phyloP scores from a whole-genome alignment of 2,329 filamentous ascomycete species.

The Fusarium odoratissimum region DNA sequence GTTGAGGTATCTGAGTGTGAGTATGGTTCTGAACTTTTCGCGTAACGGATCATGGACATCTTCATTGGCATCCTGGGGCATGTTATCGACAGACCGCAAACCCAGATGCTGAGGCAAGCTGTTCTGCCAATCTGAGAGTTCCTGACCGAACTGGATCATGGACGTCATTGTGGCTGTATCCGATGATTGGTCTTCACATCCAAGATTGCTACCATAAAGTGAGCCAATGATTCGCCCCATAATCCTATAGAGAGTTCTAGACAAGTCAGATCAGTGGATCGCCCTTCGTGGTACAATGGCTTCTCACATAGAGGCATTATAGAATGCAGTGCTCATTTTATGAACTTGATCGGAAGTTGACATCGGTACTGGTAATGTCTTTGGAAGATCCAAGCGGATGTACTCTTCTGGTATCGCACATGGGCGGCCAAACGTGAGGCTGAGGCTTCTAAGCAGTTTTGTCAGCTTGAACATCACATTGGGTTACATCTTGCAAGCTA shows the following conservation, averaged over 20 bases:
- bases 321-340: constrained; percentile 22
- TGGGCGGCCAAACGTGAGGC: constrained; percentile 32
- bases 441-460: constrained; percentile 1
- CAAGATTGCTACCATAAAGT: constrained; percentile 30
- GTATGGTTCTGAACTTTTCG: neutral
- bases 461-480: neutral
- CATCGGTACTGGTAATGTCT: neutral
- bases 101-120: neutral
- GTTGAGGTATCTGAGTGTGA: constrained; percentile 1
- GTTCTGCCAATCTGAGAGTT: constrained; percentile 26
- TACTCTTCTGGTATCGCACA: constrained; percentile 32
- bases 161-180: constrained; percentile 12
- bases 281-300: fast-evolving
- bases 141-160: constrained; percentile 25
- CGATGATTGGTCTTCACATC: constrained; percentile 9
- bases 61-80: neutral
- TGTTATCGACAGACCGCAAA: neutral
- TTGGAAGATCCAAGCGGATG: constrained; percentile 20
- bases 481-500: too few species aligned
- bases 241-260: constrained; percentile 18
- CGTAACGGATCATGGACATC: neutral
- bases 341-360: neutral
- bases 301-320: constrained; percentile 26
- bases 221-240: constrained; percentile 18
- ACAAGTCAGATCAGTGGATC: neutral